Conservation (phyloP, 768 basidiomycete genomes). For the Suillus plorans region DNA sequence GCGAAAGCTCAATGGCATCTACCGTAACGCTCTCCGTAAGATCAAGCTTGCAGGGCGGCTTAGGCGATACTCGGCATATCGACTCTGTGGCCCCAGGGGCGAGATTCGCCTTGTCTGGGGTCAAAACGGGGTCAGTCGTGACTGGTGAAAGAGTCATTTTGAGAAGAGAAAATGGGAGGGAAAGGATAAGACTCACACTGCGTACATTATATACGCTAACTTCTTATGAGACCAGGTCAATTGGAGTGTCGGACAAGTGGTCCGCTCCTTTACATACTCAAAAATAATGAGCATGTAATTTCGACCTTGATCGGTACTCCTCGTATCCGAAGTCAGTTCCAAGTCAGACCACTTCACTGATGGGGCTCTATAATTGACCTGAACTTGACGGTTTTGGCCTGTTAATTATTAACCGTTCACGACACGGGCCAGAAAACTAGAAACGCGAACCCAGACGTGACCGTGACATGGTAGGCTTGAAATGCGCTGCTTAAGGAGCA, state of each 20-base stretch:
- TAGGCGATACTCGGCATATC: slow-evolving; percentile 6
- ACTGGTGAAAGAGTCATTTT: neutral
- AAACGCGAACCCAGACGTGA: neutral
- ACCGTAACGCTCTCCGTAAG: neutral
- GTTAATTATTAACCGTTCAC: neutral
- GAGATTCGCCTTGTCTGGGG: slow-evolving; percentile 4
- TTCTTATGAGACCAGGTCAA: neutral
- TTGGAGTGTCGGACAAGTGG: neutral
- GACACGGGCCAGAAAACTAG: neutral
- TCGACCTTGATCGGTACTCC: neutral
- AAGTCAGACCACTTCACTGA: neutral
- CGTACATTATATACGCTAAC: neutral
- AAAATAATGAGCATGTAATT: slow-evolving; percentile 2
- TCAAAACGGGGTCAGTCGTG: neutral
- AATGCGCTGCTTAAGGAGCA: neutral
- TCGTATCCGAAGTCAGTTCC: neutral
- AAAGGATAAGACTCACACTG: neutral
- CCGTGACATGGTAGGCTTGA: neutral
- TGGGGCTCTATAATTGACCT: neutral
- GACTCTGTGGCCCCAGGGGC: slow-evolving; percentile 5
- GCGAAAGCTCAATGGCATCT: slow-evolving; percentile 1
- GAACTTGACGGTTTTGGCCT: neutral
- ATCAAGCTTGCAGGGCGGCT: slow-evolving; percentile 6
- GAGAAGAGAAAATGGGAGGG: neutral
- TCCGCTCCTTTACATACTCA: slow-evolving; percentile 5